These are phyloP conservation scores for Sutorius eximius DNA, from an alignment of 1,284 basidiomycete genomes.

Conservation along the genomic window DNA sequence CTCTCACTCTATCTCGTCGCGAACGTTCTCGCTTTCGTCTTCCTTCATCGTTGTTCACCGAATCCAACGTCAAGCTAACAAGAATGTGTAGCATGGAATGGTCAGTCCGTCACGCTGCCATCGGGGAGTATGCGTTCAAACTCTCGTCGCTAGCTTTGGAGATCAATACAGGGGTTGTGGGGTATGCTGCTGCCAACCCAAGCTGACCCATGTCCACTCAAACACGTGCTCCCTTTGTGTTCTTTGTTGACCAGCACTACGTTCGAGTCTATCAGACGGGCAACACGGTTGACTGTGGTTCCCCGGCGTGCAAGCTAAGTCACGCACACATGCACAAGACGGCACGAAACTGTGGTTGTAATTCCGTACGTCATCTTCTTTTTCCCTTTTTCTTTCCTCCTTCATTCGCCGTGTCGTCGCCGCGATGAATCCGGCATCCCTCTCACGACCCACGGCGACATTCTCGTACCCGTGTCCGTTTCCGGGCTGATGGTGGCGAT, in stretches of 20 bases:
- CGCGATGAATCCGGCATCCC: not conserved
- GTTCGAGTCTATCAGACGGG: conserved; percentile 52
- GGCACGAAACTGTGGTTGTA: conserved; percentile 39
- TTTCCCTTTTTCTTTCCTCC: not conserved
- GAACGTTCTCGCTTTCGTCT: not conserved
- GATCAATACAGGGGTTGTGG: conserved; percentile 66
- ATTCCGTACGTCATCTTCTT: conserved; percentile 24
- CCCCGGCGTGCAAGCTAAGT: conserved; percentile 44
- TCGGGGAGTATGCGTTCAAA: conserved; percentile 1
- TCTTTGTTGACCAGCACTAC: conserved; percentile 47
- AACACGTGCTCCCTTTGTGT: not conserved
- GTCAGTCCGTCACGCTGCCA: conserved; percentile 27
- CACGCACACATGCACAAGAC: conserved; percentile 46
- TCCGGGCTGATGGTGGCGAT: not conserved
- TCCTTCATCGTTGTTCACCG: not conserved
- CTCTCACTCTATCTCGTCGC: not conserved
- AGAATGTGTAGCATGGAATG: conserved; percentile 49
- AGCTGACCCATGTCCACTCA: conserved; percentile 7
- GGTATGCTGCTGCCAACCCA: conserved; percentile 36
- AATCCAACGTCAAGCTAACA: conserved; percentile 4
- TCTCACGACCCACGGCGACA: not conserved
- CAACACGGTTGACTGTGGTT: conserved; percentile 43
- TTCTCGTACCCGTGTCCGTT: not conserved
- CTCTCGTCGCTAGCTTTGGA: conserved; percentile 44
- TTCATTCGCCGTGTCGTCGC: not conserved